Percentiles rank a stretch among this genome's conserved stretches.
These are phyloP conservation scores for Suillus plorans DNA, from an alignment of 768 basidiomycete species.

Conservation along the genomic window DNA sequence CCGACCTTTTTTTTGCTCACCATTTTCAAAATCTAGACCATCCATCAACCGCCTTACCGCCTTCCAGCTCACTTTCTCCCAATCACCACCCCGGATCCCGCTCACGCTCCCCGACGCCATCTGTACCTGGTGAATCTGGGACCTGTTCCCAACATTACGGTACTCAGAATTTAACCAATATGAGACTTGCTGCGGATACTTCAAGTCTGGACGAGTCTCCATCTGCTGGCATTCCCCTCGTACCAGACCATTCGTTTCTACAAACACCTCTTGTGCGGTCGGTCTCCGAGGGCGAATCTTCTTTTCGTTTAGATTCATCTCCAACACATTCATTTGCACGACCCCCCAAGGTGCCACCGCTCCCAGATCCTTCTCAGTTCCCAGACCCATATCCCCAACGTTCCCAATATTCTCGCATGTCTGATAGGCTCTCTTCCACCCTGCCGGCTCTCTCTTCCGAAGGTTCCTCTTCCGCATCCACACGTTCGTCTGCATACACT, in stretches of 20 bases:
- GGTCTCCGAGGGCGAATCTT: constrained; percentile 41
- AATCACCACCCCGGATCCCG: constrained; percentile 28
- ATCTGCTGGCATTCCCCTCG: constrained; percentile 21
- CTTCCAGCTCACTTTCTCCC: constrained; percentile 32
- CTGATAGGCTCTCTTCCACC: constrained; percentile 34
- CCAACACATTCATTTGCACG: constrained; percentile 39
- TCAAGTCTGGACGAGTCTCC: constrained; percentile 9
- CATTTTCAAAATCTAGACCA: constrained; percentile 28
- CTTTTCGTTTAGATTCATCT: constrained; percentile 35
- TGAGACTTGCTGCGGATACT: constrained; percentile 19
- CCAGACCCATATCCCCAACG: constrained; percentile 73
- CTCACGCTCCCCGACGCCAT: constrained; percentile 42
- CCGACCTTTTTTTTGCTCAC: constrained; percentile 16
- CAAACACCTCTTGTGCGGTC: constrained; percentile 39
- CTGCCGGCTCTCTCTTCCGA: constrained; percentile 68
- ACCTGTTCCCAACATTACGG: constrained; percentile 24
- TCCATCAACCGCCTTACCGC: constrained; percentile 31
- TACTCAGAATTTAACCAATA: constrained; percentile 17
- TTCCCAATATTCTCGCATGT: constrained; percentile 41
- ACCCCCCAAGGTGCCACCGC: constrained; percentile 42
- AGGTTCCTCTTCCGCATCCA: constrained; percentile 68
- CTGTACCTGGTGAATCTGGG: constrained; percentile 25
- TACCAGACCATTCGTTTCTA: constrained; percentile 21
- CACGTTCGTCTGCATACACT: constrained; percentile 77
- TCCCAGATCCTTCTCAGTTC: constrained; percentile 67